Percentiles rank a stretch among this genome's conserved stretches.
Conservation (phyloP, 2,329 filamentous ascomycete genomes). For the Aureobasidium pullulans region DNA sequence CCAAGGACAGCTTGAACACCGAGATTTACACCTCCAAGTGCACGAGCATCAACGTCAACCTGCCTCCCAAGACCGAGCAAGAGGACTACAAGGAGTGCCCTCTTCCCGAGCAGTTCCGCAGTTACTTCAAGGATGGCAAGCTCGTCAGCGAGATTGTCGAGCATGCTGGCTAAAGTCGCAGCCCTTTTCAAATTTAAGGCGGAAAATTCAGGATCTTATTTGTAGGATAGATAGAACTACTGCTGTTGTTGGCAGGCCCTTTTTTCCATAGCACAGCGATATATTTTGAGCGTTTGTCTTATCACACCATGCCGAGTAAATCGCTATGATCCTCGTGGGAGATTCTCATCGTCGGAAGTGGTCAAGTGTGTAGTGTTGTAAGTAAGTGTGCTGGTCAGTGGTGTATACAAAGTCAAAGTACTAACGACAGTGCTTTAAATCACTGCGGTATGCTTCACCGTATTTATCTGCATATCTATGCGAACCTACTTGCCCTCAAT, state of each 20-base stretch:
- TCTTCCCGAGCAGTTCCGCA: constrained; percentile 85
- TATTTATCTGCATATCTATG: too few relatives aligned
- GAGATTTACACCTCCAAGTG: constrained; percentile 89
- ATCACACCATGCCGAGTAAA: too few relatives aligned
- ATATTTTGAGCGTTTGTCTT: not conserved
- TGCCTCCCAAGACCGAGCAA: constrained; percentile 60
- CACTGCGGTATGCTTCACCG: too few relatives aligned
- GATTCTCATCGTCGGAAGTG: too few relatives aligned
- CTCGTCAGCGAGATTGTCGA: constrained; percentile 92
- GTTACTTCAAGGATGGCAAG: constrained; percentile 65
- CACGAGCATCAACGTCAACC: constrained; percentile 76
- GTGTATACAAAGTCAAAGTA: too few relatives aligned
- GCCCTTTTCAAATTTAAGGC: not conserved
- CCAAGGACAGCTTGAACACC: constrained; percentile 67
- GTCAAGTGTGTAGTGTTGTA: too few relatives aligned
- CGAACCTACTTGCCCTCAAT: too few relatives aligned
- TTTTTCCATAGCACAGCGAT: not conserved
- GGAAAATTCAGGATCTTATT: not conserved
- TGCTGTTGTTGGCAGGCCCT: not conserved
- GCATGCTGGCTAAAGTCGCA: constrained; percentile 63
- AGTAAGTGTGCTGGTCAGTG: too few relatives aligned
- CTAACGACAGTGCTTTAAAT: too few relatives aligned
- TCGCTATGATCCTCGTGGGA: too few relatives aligned
- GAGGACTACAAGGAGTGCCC: constrained; percentile 84
- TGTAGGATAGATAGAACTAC: constrained; percentile 11